Base-by-base conservation (phyloP, 1,284 basidiomycete genomes). In the Rhodofomes roseus region DNA sequence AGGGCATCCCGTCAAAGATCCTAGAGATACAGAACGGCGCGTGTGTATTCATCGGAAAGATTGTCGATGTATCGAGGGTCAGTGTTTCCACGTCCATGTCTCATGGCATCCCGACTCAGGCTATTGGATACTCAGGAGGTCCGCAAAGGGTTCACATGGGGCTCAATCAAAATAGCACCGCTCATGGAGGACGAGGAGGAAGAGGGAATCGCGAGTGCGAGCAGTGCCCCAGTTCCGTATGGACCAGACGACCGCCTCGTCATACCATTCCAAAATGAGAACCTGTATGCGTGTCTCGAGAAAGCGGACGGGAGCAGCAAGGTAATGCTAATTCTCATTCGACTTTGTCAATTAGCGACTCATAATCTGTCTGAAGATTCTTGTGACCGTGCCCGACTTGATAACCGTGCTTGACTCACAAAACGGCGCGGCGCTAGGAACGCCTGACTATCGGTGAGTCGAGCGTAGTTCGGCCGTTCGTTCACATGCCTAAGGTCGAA, bases 201-300 rank as follows among this genome's bases (percentile, higher is more conserved):
- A 58, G 73, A 76, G 16, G 48, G 41, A n/a, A 36, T 57, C 11
- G 18, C 54, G n/a, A n/a, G n/a, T 12, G 23, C 25, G 16, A 54
- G 27, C 36, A 50, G 56, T 22, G 50, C 63, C 11, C 56, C 65
- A n/a, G 60, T 59, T 14, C 57, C 61, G 7, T 62, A 62, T 54
- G 60, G 60, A 27, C 57, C 65, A 1, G 68, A 70, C 43, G 69
- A 70, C 53, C 65, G 58, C 31, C 65, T 72, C 25, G 61, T 70
- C 11, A 80, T 84, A 53, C 81, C 82, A 2, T 84, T 85, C 73
- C 81, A 84, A 65, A 85, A 85, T 65, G 82, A 85, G 67, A 84
- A 85, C 65, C 68, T 84, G 2, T 76, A 76, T 57, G 79, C 77
- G 7, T 78, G 80, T 60, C 57, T 78, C 34, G 75, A 78, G 57